Evolutionary conservation across 192 early-diverging fungal species (phyloP), one percentile per base, ranked within the genome.

Genomic region (Coemansia sp.): DNA sequence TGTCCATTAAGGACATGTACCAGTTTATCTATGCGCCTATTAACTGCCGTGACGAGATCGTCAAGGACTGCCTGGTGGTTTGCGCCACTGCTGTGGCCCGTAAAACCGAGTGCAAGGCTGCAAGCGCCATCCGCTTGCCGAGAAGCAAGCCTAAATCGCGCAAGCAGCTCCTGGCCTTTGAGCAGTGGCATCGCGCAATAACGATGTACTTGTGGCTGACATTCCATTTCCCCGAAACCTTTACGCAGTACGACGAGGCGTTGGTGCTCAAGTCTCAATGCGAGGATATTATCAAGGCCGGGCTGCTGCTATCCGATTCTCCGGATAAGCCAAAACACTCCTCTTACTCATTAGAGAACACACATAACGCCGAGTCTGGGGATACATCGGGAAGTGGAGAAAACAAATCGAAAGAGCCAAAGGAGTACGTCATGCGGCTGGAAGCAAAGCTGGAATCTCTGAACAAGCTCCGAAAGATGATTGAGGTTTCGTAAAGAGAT

Each of bases 191-290:
- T 77, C 87, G 90, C 51, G 68, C 83, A 1, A 89, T 96, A 29
- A 93, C 93, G 71, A 61, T 95, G 24, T 98, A 97, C 68, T 84
- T 96, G 66, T 98, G 97, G 97, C 80, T 98, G 68, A 78, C 86
- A 84, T 90, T 43, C 66, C 68, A 77, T 67, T 94, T 90, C 71
- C 78, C 91, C 5, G 81, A 88, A 20, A 72, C 71, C 1, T 93
- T 92, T 62, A 74, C 77, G 7, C 74, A 85, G n/a, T 34, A 55
- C n/a, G 87, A 89, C 0, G 69, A 73, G 27, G 84, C 90, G 6
- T 22, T 63, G 11, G 55, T 75, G 36, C 43, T 88, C 44, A 94
- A 93, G 77, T 57, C 41, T 8, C 46, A 65, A 51, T 84, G 80
- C 67, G 88, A 90, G 62, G 57, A 49, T 34, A 43, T 80, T 22